Conservation (phyloP, 2,329 filamentous ascomycete genomes). For the Pseudogymnoascus sp. region DNA sequence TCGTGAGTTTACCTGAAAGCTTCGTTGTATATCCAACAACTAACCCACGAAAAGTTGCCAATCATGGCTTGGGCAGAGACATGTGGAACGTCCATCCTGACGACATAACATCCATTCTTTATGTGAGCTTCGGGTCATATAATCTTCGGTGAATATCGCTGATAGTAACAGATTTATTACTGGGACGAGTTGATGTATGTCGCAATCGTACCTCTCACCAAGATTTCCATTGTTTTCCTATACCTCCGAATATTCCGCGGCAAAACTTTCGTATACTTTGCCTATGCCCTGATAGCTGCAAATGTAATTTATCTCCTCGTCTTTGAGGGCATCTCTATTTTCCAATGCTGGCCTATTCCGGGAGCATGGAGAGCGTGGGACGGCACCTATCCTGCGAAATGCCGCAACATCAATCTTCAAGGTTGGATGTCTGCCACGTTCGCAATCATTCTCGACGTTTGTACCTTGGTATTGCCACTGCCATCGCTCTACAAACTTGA, state of each 20-base stretch:
- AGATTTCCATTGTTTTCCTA: constrained; percentile 47
- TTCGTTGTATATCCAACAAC: background rate
- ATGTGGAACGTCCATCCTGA: constrained; percentile 38
- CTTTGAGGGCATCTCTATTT: constrained; percentile 33
- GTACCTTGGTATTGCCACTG: constrained; percentile 45
- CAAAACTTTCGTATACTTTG: background rate
- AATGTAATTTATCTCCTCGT: constrained; percentile 26
- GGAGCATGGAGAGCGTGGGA: constrained; percentile 50
- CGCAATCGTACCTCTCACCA: constrained; percentile 38
- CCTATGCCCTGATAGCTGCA: constrained; percentile 7
- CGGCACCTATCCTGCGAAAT: constrained; percentile 39
- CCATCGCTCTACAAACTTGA: constrained; percentile 37
- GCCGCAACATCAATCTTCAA: constrained; percentile 42
- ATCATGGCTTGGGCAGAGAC: constrained; percentile 36
- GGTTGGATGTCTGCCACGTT: constrained; percentile 46
- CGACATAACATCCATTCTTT: constrained; percentile 37
- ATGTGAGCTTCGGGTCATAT: constrained; percentile 19
- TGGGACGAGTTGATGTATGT: constrained; percentile 43
- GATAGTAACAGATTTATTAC: constrained; percentile 29
- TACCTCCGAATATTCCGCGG: constrained; percentile 48
- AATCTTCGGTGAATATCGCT: constrained; percentile 3
- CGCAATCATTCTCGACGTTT: constrained; percentile 45
- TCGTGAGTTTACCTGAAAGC: background rate
- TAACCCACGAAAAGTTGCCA: constrained; percentile 27
- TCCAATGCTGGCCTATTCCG: constrained; percentile 45